Evolutionary conservation across 2,329 filamentous ascomycete genomes (phyloP).

Genomic region (Trichophaea hybrida): DNA sequence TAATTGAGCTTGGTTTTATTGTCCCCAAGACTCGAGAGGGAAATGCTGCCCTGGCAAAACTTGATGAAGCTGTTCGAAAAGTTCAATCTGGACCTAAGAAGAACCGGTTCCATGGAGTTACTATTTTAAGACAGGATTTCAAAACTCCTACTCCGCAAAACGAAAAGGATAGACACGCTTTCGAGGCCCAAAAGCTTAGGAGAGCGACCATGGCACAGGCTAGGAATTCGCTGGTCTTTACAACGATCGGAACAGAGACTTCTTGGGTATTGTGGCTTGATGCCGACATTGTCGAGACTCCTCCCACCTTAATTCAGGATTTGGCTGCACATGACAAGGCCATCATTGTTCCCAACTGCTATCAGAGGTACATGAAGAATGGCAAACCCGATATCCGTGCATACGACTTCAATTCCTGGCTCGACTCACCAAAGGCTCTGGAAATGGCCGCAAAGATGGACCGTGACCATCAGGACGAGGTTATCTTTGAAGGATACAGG

Average conservation of each 20-base stretch:
- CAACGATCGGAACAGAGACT: constrained; percentile 75
- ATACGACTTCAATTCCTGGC: constrained; percentile 97
- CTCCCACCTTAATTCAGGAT: constrained; percentile 73
- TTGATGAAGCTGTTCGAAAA: constrained; percentile 73
- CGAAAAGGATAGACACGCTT: constrained; percentile 80
- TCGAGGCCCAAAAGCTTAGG: constrained; percentile 73
- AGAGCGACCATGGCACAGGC: constrained; percentile 85
- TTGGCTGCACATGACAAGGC: constrained; percentile 74
- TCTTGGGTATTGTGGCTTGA: constrained; percentile 98
- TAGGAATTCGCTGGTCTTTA: constrained; percentile 87
- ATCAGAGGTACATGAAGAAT: constrained; percentile 56
- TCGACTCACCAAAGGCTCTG: constrained; percentile 69
- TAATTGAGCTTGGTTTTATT: constrained; percentile 92
- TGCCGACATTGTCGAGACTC: constrained; percentile 79
- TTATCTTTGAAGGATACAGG: constrained; percentile 81
- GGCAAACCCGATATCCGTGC: constrained; percentile 57
- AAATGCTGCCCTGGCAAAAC: constrained; percentile 64
- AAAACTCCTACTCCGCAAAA: constrained; percentile 66
- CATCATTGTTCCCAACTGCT: constrained; percentile 92
- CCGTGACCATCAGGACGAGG: constrained; percentile 55
- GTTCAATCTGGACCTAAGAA: constrained; percentile 72
- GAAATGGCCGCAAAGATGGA: constrained; percentile 66
- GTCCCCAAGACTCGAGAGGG: constrained; percentile 87
- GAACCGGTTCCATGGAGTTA: constrained; percentile 78
- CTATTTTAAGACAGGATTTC: constrained; percentile 89